Evolutionary conservation across 352 stramenopile genomes (phyloP).

Genomic region (Globisporangium echinulatum): DNA sequence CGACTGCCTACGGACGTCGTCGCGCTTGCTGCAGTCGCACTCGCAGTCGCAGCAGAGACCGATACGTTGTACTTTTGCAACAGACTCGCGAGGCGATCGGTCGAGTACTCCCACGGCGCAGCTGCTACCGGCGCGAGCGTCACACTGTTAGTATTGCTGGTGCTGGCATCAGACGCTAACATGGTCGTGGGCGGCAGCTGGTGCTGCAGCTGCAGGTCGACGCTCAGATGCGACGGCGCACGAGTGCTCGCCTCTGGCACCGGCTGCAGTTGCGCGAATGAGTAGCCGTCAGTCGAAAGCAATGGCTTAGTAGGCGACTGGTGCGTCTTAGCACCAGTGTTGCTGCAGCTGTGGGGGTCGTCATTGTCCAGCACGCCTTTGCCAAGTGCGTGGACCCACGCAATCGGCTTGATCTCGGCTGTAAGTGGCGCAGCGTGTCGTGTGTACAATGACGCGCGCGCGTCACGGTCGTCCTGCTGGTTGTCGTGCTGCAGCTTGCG

Average conservation of each 20-base stretch:
- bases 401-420: conserved; percentile 54
- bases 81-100: conserved; percentile 45
- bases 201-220: conserved; percentile 2
- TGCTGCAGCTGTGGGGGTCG: too few species aligned
- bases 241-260: conserved; percentile 18
- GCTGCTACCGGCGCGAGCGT: conserved; percentile 1
- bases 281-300: too few species aligned
- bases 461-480: conserved; percentile 21
- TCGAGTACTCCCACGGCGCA: conserved; percentile 42
- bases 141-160: conserved; percentile 1
- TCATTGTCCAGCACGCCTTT: conserved; percentile 28
- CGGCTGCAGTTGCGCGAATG: conserved; percentile 5
- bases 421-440: conserved; percentile 25
- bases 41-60: conserved; percentile 13
- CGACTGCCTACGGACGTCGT: too few species aligned
- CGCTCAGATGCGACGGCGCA: neutral
- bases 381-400: conserved; percentile 44
- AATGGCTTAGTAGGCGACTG: too few species aligned
- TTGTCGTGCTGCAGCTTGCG: conserved; percentile 12
- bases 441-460: conserved; percentile 4
- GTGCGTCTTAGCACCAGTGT: too few species aligned
- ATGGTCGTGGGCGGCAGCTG: neutral
- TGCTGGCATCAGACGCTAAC: neutral
- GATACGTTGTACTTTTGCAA: conserved; percentile 69
- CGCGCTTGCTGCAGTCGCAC: neutral